A percentile compares a stretch with the other conserved stretches of the same genome.
phyloP scores from a whole-genome alignment of 2,329 filamentous ascomycete species.

The Penicillium sp. region DNA sequence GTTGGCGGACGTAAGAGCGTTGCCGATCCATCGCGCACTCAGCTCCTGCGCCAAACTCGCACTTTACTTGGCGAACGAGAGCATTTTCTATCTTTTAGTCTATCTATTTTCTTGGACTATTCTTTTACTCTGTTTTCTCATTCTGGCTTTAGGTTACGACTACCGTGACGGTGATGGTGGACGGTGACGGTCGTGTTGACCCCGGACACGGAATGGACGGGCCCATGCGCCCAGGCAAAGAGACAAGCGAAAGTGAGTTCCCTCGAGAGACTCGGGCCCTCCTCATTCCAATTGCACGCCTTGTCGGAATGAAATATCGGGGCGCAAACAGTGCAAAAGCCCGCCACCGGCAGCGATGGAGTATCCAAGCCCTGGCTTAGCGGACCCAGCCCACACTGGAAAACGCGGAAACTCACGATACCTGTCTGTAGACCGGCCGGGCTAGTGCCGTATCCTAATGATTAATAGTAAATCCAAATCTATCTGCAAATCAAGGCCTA shows the following conservation, averaged over 20 bases:
- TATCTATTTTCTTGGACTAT: not conserved
- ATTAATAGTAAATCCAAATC: not conserved
- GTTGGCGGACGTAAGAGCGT: slow-evolving; percentile 17
- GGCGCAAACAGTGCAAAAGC: not conserved
- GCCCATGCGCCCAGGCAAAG: not conserved
- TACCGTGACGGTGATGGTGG: not conserved
- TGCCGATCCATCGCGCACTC: slow-evolving; percentile 9
- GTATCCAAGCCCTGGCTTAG: slow-evolving; percentile 13
- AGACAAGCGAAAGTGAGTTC: not conserved
- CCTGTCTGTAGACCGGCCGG: not conserved
- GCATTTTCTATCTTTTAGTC: not conserved
- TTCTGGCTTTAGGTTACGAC: not conserved
- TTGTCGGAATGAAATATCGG: not conserved
- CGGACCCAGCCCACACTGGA: slow-evolving; percentile 4
- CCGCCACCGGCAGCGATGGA: slow-evolving; percentile 10
- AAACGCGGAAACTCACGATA: not conserved
- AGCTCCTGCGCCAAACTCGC: not conserved
- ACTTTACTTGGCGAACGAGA: not conserved
- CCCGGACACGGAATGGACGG: not conserved
- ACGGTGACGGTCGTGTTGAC: not conserved
- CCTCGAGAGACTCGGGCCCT: not conserved
- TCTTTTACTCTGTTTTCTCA: not conserved
- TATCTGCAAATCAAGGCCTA: not conserved
- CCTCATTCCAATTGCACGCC: slow-evolving; percentile 2
- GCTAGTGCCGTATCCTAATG: not conserved